phyloP scores from a whole-genome alignment of 176 grass and related monocot species.

The Carex kokanica region DNA sequence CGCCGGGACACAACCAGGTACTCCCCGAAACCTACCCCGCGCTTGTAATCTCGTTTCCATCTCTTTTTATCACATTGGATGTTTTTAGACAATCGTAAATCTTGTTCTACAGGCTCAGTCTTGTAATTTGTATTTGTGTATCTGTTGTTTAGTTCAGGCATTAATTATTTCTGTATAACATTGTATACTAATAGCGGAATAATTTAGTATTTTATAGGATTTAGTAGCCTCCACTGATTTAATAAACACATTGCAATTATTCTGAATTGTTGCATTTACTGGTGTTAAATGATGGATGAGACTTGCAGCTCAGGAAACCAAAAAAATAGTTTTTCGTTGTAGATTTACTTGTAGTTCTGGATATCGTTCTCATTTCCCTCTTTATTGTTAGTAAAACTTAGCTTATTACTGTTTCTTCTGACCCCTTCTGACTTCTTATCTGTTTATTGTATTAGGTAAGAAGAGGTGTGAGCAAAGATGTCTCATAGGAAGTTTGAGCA shows the following conservation, averaged over 20 bases:
- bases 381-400: not conserved
- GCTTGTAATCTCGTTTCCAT: no score
- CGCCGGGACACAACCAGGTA: slow-evolving; percentile 9
- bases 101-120: no score
- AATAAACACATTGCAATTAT: not conserved
- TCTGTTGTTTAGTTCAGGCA: not conserved
- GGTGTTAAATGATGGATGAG: not conserved
- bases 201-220: not conserved
- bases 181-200: not conserved
- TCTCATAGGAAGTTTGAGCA: slow-evolving; percentile 98
- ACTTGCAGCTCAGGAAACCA: not conserved
- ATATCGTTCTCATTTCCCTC: not conserved
- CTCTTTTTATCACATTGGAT: not conserved
- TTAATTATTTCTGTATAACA: not conserved
- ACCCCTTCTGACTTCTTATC: not conserved
- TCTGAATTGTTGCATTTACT: not conserved
- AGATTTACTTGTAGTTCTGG: no score
- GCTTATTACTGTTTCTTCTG: not conserved
- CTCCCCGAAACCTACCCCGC: not conserved
- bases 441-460: slow-evolving; percentile 33
- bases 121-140: not conserved
- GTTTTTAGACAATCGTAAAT: not conserved
- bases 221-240: not conserved
- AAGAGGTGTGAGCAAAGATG: slow-evolving; percentile 47
- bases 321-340: not conserved